These are phyloP conservation scores for Aspergillus olivimuriae DNA, from an alignment of 495 filamentous ascomycete species.

Conservation along the genomic window DNA sequence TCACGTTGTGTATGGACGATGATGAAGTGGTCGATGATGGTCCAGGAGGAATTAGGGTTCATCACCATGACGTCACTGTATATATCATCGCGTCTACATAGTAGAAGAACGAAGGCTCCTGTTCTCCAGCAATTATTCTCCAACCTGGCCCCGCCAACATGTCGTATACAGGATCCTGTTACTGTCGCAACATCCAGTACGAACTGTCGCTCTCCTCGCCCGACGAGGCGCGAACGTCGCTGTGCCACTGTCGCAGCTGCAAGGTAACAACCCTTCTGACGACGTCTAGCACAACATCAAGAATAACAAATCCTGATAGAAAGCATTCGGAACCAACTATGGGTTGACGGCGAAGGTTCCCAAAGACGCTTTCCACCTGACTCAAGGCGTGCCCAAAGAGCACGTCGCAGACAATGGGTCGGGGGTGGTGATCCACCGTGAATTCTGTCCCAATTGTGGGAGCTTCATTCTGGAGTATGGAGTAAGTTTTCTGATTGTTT, in stretches of 20 bases:
- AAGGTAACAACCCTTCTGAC: constrained; percentile 24
- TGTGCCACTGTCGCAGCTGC: constrained; percentile 63
- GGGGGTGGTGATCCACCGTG: constrained; percentile 47
- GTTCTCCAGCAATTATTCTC: background rate
- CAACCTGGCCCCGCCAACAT: background rate
- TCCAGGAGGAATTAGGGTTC: no score
- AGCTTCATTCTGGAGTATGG: constrained; percentile 59
- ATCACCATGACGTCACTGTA: constrained; percentile 1
- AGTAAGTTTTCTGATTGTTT: no score
- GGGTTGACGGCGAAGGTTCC: constrained; percentile 60
- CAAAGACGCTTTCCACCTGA: constrained; percentile 36
- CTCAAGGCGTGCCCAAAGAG: constrained; percentile 35
- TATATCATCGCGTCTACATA: background rate
- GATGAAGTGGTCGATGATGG: background rate
- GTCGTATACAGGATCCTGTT: constrained; percentile 41
- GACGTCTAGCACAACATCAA: background rate
- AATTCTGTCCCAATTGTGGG: constrained; percentile 60
- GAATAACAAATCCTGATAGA: constrained; percentile 14
- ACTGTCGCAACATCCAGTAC: constrained; percentile 43
- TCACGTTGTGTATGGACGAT: no score
- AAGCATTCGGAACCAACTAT: constrained; percentile 59
- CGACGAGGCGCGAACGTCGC: constrained; percentile 54
- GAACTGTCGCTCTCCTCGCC: constrained; percentile 37
- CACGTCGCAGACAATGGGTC: constrained; percentile 54
- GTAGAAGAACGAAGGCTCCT: background rate